Evolutionary conservation across 176 grass and related monocot species (phyloP).

Genomic region (Phragmites australis): DNA sequence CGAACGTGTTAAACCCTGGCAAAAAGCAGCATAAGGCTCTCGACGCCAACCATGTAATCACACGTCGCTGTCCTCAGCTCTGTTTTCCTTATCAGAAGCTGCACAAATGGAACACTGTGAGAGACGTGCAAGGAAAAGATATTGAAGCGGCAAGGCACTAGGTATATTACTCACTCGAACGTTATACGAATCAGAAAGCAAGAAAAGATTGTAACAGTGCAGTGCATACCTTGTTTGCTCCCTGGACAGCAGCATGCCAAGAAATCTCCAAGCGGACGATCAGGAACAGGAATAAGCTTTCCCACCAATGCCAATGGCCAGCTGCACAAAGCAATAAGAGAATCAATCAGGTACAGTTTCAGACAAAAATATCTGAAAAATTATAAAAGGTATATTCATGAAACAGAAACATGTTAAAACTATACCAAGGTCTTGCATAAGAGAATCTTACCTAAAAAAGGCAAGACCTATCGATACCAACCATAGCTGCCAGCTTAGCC

Average conservation of each 20-base stretch:
- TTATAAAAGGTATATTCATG: background rate
- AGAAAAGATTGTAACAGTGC: background rate
- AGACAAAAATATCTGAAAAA: background rate
- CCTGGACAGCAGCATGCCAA: slow-evolving; percentile 43
- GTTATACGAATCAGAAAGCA: background rate
- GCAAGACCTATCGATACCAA: slow-evolving; percentile 66
- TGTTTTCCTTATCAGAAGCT: slow-evolving; percentile 29
- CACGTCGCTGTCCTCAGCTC: background rate
- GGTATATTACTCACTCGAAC: background rate
- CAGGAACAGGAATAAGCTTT: slow-evolving; percentile 72
- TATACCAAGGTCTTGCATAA: background rate
- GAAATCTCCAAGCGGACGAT: slow-evolving; percentile 43
- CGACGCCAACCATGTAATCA: background rate
- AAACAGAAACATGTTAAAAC: background rate
- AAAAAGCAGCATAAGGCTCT: slow-evolving; percentile 1
- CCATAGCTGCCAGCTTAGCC: slow-evolving; percentile 85
- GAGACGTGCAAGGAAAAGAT: background rate
- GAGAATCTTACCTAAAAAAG: slow-evolving; percentile 53
- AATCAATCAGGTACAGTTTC: background rate
- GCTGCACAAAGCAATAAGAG: slow-evolving; percentile 38
- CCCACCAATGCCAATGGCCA: slow-evolving; percentile 65
- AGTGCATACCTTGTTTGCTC: slow-evolving; percentile 39
- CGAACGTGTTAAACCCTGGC: slow-evolving; percentile 5
- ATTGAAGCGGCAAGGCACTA: background rate
- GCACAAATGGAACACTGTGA: slow-evolving; percentile 19